Base-by-base conservation (phyloP, 2,329 filamentous ascomycete species). In the Colletotrichum sp. region DNA sequence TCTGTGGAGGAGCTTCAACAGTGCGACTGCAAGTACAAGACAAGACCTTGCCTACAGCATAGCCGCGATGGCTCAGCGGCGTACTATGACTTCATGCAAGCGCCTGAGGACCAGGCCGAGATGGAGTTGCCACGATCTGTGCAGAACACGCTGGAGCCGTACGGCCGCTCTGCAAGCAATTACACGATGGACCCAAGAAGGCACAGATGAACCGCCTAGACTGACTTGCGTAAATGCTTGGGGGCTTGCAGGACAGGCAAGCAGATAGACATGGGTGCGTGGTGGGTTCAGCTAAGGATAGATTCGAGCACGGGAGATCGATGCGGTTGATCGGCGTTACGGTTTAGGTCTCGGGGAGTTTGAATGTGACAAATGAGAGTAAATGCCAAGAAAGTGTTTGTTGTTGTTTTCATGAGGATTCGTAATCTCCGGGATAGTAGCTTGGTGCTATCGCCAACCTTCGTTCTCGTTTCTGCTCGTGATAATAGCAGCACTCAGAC, bases 11-110 rank as follows among this genome's bases (percentile, higher is more conserved):
- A 60, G n/a, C n/a, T 27, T 39, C 32, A 48, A 10, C n/a, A 60
- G 3, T 74, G 65, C 34, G 70, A 64, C 8, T 74, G 70, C 70
- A 65, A 60, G 34, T 64, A 39, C 64, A 73, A 74, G 58, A n/a
- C 58, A 13, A 58, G 28, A 8, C 12, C 52, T 27, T 76, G 70
- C 32, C 30, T 27, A 15, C 64, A 34, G 65, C 70, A 74, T 12
- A 28, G 52, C 13, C 18, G 32, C 4, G 25, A 22, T n/a, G 32
- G n/a, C 8, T 58, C 36, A 9, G 34, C 28, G 64, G 56, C n/a
- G 55, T 75, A 61, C 56, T 48, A 75, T 48, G 55, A 75, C 73
- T 73, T 75, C 28, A 64, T 75, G 70, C 56, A 67, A 56, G 58
- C 27, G 34, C 61, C 25, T 4, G 62, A 27, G n/a, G 34, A 27